These are phyloP conservation scores for Babesia bovis DNA, from an alignment of 169 alveolate species.

Conservation along the genomic window DNA sequence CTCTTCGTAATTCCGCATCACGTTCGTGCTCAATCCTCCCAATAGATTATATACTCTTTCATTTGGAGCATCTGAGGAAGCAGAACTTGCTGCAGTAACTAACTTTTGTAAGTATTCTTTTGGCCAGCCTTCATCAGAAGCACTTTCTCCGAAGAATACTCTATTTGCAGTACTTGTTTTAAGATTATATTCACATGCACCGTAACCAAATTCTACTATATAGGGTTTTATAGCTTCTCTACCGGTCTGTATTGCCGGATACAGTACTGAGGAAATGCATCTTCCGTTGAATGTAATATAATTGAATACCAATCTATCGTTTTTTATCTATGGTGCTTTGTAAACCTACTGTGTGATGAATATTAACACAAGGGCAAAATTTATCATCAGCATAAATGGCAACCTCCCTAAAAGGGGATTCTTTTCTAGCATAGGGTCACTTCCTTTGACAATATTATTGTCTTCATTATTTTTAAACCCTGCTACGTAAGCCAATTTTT, in stretches of 20 bases:
- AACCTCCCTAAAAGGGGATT: slow-evolving; percentile 72
- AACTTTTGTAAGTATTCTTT: not conserved
- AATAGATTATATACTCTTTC: slow-evolving; percentile 57
- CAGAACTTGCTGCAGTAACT: slow-evolving; percentile 21
- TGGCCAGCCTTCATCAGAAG: slow-evolving; percentile 82
- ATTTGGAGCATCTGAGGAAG: slow-evolving; percentile 72
- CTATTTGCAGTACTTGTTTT: slow-evolving; percentile 59
- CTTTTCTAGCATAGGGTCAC: slow-evolving; percentile 65
- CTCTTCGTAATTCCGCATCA: slow-evolving; percentile 81
- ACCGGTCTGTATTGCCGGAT: slow-evolving; percentile 62
- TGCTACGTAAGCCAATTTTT: not conserved
- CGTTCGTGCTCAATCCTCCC: slow-evolving; percentile 79
- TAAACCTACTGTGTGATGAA: slow-evolving; percentile 63
- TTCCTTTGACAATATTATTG: slow-evolving; percentile 15
- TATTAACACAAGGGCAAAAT: slow-evolving; percentile 54
- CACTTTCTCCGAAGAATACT: slow-evolving; percentile 67
- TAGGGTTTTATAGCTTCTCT: slow-evolving; percentile 46
- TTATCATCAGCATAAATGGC: slow-evolving; percentile 52
- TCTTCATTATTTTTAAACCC: slow-evolving; percentile 12
- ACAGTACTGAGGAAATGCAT: slow-evolving; percentile 75
- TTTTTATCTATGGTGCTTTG: not conserved
- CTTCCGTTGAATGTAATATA: slow-evolving; percentile 79
- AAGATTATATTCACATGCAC: slow-evolving; percentile 82
- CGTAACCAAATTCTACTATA: slow-evolving; percentile 76
- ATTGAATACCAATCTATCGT: slow-evolving; percentile 68